Conservation (phyloP, 208 protist species). For the Leishmania aethiopica region DNA sequence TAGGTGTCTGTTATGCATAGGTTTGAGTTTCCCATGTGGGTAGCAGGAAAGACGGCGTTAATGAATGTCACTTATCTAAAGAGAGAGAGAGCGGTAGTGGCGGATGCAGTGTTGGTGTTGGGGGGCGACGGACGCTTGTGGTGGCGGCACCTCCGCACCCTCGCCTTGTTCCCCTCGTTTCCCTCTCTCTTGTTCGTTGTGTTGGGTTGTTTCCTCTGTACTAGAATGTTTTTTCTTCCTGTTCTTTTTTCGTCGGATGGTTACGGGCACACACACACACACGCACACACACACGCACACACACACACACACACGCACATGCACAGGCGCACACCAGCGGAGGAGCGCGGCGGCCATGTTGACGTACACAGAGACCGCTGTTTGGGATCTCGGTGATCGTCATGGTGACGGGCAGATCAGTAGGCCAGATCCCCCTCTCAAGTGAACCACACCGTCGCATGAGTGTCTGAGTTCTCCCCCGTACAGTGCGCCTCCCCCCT, state of each 20-base stretch:
- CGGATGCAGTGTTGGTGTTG: not conserved
- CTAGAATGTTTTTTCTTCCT: constrained; percentile 5
- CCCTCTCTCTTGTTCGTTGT: not conserved
- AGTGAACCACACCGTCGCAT: not conserved
- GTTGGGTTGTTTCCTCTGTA: constrained; percentile 4
- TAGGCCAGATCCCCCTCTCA: not conserved
- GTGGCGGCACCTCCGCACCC: not conserved
- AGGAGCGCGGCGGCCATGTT: not conserved
- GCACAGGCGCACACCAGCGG: not conserved
- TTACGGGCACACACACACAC: not conserved
- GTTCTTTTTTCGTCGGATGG: constrained; percentile 11
- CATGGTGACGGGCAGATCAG: not conserved
- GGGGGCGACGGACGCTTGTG: not conserved
- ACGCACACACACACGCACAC: not conserved
- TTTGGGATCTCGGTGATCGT: not conserved
- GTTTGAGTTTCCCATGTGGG: not conserved
- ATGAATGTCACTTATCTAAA: not conserved
- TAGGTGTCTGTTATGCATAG: not conserved
- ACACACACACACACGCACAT: not conserved
- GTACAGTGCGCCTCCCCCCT: not conserved
- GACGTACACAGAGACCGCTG: not conserved
- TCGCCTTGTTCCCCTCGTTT: not conserved
- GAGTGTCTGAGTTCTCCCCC: not conserved
- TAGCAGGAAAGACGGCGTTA: not conserved
- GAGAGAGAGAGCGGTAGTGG: not conserved